Evolutionary conservation across 805 yeast genomes (phyloP).

Genomic region (Myxozyma udenii): DNA sequence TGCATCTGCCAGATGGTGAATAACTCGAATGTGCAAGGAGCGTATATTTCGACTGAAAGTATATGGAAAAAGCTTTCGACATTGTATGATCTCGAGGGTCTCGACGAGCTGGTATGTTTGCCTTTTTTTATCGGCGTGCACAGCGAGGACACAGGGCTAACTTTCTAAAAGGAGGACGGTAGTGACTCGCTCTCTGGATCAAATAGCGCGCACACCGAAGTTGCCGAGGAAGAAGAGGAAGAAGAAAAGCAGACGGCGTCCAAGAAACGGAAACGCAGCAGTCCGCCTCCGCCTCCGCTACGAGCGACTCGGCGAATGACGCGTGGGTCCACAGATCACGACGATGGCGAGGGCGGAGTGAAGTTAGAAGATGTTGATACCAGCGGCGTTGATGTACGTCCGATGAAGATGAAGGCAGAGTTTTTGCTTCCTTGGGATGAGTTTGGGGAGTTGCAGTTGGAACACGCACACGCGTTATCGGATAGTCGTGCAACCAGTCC

Average conservation of each 20-base stretch:
- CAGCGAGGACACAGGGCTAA: too few relatives aligned
- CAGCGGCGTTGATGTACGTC: neutral
- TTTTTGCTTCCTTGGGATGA: slow-evolving; percentile 48
- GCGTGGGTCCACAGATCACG: too few relatives aligned
- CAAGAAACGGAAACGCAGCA: neutral
- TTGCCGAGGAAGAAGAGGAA: slow-evolving; percentile 16
- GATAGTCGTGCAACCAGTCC: slow-evolving; percentile 30
- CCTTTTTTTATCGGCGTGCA: too few relatives aligned
- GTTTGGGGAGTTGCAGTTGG: slow-evolving; percentile 45
- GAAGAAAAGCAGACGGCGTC: neutral
- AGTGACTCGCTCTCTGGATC: slow-evolving; percentile 16
- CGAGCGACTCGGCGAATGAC: too few relatives aligned
- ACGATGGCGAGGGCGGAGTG: too few relatives aligned
- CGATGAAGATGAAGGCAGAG: slow-evolving; percentile 31
- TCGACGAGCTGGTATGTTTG: slow-evolving; percentile 51
- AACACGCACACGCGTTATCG: slow-evolving; percentile 41
- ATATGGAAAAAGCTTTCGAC: slow-evolving; percentile 56
- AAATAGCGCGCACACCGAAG: slow-evolving; percentile 13
- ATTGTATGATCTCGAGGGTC: slow-evolving; percentile 55
- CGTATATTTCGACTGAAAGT: slow-evolving; percentile 46
- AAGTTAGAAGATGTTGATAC: too few relatives aligned
- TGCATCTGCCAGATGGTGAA: slow-evolving; percentile 35
- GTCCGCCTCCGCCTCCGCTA: too few relatives aligned
- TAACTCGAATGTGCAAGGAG: slow-evolving; percentile 29
- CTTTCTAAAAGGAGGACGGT: slow-evolving; percentile 29